Conservation (phyloP, 148 eudicot species). For the Arctostaphylos glauca region DNA sequence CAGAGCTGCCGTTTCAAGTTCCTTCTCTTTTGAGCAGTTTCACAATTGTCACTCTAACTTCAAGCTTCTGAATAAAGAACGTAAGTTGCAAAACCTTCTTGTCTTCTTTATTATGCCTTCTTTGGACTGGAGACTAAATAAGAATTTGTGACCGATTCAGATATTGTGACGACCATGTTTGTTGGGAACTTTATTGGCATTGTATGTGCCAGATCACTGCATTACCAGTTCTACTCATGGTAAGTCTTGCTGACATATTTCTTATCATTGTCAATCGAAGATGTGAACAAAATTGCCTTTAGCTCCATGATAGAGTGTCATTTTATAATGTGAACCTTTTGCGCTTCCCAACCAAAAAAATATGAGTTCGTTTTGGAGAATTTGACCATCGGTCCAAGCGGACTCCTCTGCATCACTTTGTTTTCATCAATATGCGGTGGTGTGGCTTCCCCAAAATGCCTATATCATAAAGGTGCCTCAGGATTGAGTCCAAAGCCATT, state of each 20-base stretch:
- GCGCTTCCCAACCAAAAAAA: no score
- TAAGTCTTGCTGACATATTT: conserved; percentile 31
- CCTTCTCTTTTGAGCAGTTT: conserved; percentile 36
- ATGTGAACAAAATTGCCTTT: no score
- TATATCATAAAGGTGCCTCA: background rate
- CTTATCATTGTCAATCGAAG: background rate
- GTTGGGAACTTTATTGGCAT: conserved; percentile 95
- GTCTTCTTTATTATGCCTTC: background rate
- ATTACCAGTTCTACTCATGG: conserved; percentile 97
- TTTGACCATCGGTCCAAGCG: no score
- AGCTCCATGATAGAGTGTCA: no score
- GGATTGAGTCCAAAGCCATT: background rate
- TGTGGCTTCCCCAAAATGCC: background rate
- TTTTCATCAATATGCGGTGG: background rate
- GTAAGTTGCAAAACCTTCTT: conserved; percentile 42
- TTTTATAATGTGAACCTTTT: no score
- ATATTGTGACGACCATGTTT: conserved; percentile 77
- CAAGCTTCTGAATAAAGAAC: conserved; percentile 49
- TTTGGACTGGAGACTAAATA: conserved; percentile 9
- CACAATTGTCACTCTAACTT: conserved; percentile 27
- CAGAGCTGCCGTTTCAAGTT: conserved; percentile 30
- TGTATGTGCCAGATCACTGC: conserved; percentile 87
- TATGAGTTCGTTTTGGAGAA: no score
- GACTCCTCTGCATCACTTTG: no score
- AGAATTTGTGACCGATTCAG: conserved; percentile 39